A percentile compares a stretch with the other conserved stretches of the same genome.
These are phyloP conservation scores for Clitopilus hobsonii DNA, from an alignment of 768 basidiomycete species.

Conservation along the genomic window DNA sequence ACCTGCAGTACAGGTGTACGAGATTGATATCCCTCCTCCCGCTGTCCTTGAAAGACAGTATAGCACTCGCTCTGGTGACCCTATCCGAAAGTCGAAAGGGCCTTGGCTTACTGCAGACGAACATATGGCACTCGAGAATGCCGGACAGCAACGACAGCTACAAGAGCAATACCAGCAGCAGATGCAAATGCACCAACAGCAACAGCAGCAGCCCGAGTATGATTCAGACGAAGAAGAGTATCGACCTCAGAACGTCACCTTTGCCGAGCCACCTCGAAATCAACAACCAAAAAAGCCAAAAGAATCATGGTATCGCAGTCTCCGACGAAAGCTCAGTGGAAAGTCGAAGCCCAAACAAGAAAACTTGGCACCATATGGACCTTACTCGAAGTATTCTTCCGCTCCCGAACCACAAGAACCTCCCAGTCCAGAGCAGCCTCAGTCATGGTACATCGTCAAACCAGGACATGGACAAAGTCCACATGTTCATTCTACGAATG, in stretches of 20 bases:
- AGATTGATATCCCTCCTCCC: slow-evolving; percentile 26
- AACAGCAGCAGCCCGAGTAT: too few species aligned
- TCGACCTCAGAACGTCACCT: not conserved
- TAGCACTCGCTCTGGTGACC: slow-evolving; percentile 12
- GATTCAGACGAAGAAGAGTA: too few species aligned
- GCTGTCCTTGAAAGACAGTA: slow-evolving; percentile 20
- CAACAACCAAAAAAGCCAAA: slow-evolving; percentile 25
- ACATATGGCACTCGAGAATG: slow-evolving; percentile 20
- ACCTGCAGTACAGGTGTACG: slow-evolving; percentile 22
- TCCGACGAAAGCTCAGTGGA: not conserved
- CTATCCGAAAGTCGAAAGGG: slow-evolving; percentile 15
- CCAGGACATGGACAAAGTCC: too few species aligned
- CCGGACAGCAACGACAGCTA: slow-evolving; percentile 9
- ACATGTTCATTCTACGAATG: slow-evolving; percentile 16
- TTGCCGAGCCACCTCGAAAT: slow-evolving; percentile 3
- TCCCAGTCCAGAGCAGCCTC: slow-evolving; percentile 7
- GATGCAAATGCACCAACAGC: too few species aligned
- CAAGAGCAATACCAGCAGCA: slow-evolving; percentile 7
- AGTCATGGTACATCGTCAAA: slow-evolving; percentile 26
- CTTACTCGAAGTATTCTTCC: not conserved
- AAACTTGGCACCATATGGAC: not conserved
- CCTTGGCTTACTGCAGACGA: slow-evolving; percentile 35
- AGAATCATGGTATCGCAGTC: slow-evolving; percentile 29
- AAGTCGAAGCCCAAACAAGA: not conserved
- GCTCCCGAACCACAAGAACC: slow-evolving; percentile 10